A percentile compares a stretch with the other conserved stretches of the same genome.
Evolutionary conservation across 495 filamentous ascomycete species (phyloP).

Genomic region (Aspergillus kassunensis): DNA sequence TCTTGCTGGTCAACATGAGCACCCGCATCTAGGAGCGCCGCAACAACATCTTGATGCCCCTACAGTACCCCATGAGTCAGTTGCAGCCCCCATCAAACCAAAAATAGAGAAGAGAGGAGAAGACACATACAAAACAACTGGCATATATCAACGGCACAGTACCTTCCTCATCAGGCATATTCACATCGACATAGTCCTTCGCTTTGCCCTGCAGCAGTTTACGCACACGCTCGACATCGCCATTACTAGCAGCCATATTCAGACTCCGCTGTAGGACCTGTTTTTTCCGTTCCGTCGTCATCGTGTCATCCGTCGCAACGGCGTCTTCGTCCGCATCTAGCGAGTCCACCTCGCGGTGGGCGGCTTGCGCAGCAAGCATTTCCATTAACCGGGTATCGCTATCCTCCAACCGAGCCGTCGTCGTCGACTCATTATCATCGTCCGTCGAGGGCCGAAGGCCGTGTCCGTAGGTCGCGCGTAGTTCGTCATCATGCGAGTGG

Average conservation of each 20-base stretch:
- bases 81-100: neutral
- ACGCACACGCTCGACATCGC: constrained; percentile 76
- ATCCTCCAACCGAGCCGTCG: constrained; percentile 63
- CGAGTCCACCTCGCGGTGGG: constrained; percentile 67
- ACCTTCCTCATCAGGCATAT: constrained; percentile 90
- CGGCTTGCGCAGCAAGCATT: constrained; percentile 92
- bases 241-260: constrained; percentile 96
- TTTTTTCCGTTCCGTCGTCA: constrained; percentile 74
- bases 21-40: constrained; percentile 76
- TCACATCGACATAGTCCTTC: constrained; percentile 76
- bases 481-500: constrained; percentile 43
- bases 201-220: constrained; percentile 74
- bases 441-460: constrained; percentile 39
- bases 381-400: constrained; percentile 86
- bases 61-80: no score
- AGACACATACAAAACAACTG: constrained; percentile 87
- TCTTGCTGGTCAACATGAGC: constrained; percentile 94
- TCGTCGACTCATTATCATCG: constrained; percentile 58
- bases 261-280: constrained; percentile 78
- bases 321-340: constrained; percentile 74
- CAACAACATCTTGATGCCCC: constrained; percentile 89
- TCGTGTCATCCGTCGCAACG: constrained; percentile 66
- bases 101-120: constrained; percentile 4
- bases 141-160: constrained; percentile 95
- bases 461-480: constrained; percentile 36